Evolutionary conservation across 2,329 filamentous ascomycete species (phyloP).

Genomic region (Paracorniculantispora psalliotae): DNA sequence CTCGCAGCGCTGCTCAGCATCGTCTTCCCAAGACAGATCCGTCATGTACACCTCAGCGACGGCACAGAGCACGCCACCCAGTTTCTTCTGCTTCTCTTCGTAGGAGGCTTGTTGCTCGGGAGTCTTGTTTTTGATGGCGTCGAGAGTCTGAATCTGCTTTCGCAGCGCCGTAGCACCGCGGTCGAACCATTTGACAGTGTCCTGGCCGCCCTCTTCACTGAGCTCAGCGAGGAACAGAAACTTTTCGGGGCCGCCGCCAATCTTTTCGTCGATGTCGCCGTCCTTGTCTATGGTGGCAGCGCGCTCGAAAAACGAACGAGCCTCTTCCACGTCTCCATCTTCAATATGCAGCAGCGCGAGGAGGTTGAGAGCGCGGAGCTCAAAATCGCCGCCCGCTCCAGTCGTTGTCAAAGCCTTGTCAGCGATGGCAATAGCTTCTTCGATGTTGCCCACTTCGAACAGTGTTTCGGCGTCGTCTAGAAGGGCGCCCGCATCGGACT

Average conservation of each 20-base stretch:
- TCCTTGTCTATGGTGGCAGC: slow-evolving; percentile 74
- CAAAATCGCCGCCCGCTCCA: slow-evolving; percentile 42
- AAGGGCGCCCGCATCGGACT: slow-evolving; percentile 26
- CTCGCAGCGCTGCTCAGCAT: slow-evolving; percentile 87
- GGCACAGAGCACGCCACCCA: slow-evolving; percentile 88
- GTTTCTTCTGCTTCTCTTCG: slow-evolving; percentile 69
- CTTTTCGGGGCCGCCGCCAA: slow-evolving; percentile 85
- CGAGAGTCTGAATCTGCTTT: slow-evolving; percentile 61
- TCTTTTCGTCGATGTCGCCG: slow-evolving; percentile 62
- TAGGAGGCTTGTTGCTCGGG: slow-evolving; percentile 38
- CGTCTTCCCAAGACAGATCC: slow-evolving; percentile 86
- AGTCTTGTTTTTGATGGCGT: slow-evolving; percentile 38
- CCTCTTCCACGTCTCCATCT: slow-evolving; percentile 72
- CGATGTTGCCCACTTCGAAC: slow-evolving; percentile 37
- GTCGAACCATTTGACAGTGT: slow-evolving; percentile 64
- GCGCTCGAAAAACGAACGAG: slow-evolving; percentile 64
- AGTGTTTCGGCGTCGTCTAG: slow-evolving; percentile 38
- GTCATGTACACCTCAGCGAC: slow-evolving; percentile 99
- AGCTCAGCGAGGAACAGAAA: slow-evolving; percentile 93
- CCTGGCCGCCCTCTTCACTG: slow-evolving; percentile 62
- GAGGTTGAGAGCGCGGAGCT: slow-evolving; percentile 65
- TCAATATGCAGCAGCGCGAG: slow-evolving; percentile 80
- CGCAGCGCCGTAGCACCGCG: slow-evolving; percentile 68
- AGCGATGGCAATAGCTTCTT: slow-evolving; percentile 37
- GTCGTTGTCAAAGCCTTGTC: slow-evolving; percentile 39